A percentile compares a stretch with the other conserved stretches of the same genome.
Evolutionary conservation across 2,329 filamentous ascomycete genomes (phyloP).

Genomic region (Beauveria sp.): DNA sequence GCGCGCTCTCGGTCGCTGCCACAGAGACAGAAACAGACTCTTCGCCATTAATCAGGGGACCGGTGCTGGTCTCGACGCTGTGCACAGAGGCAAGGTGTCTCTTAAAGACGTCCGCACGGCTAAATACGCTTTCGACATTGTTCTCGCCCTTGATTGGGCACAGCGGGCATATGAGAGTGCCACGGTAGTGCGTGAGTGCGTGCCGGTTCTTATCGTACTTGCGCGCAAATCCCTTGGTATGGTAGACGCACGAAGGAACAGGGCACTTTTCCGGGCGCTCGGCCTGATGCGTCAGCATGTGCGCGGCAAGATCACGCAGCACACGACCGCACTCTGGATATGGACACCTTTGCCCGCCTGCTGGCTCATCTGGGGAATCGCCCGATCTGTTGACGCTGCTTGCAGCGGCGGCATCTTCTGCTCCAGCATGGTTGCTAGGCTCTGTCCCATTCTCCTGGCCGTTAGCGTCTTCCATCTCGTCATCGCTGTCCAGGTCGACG

Average conservation of each 20-base stretch:
- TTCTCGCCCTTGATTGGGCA: conserved; percentile 87
- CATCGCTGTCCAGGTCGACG: conserved; percentile 1
- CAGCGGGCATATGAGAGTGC: conserved; percentile 96
- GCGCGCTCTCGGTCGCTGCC: background rate
- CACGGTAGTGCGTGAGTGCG: conserved; percentile 93
- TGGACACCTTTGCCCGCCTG: conserved; percentile 32
- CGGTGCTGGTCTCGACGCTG: conserved; percentile 56
- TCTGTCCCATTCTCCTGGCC: background rate
- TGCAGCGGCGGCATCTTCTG: conserved; percentile 11
- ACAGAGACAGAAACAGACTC: background rate
- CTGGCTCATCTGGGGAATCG: conserved; percentile 1
- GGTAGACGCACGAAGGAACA: conserved; percentile 8
- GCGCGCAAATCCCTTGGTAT: conserved; percentile 12
- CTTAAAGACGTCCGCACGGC: conserved; percentile 95
- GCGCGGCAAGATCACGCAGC: conserved; percentile 65
- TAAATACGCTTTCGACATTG: conserved; percentile 66
- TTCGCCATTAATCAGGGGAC: background rate
- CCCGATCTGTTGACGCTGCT: conserved; percentile 10
- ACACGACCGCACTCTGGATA: conserved; percentile 51
- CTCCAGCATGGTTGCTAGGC: background rate
- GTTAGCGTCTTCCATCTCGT: conserved; percentile 5
- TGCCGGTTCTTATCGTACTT: conserved; percentile 97
- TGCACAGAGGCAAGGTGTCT: conserved; percentile 88
- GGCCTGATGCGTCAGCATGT: conserved; percentile 93
- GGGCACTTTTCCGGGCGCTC: conserved; percentile 64